Conservation (phyloP, 73 alveolate species). For the Blepharisma stoltei region DNA sequence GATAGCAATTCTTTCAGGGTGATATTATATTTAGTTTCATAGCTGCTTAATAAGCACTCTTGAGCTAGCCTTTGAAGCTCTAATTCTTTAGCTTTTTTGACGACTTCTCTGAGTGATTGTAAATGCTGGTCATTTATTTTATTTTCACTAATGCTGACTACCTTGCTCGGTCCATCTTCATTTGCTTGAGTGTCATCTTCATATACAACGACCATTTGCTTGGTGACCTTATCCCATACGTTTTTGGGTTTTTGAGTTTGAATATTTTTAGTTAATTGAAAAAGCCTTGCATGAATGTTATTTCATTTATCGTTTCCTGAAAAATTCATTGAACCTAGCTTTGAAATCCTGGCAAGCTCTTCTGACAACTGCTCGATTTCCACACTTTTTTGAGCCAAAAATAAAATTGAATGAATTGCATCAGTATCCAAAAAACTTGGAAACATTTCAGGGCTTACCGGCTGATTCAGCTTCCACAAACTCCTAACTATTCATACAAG, state of each 20-base stretch:
- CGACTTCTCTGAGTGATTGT: background rate
- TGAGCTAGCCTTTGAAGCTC: background rate
- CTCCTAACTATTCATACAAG: conserved; percentile 32
- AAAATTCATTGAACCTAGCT: background rate
- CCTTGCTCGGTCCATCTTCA: background rate
- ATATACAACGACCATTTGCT: background rate
- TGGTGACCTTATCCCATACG: background rate
- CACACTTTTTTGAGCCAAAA: background rate
- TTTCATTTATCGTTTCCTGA: background rate
- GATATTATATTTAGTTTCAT: background rate
- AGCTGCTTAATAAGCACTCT: background rate
- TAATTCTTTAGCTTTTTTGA: background rate
- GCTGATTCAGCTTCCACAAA: conserved; percentile 27
- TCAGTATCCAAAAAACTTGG: conserved; percentile 38
- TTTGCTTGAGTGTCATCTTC: background rate
- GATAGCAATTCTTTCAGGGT: background rate
- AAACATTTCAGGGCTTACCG: background rate
- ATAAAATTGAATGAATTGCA: background rate
- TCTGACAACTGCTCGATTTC: background rate
- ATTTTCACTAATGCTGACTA: background rate
- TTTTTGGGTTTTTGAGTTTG: background rate
- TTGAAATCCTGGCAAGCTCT: background rate
- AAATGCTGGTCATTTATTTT: background rate
- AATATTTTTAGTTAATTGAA: background rate
- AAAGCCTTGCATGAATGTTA: background rate